A percentile compares a stretch with the other conserved stretches of the same genome.
These are phyloP conservation scores for Excoecaria cochinchinensis DNA, from an alignment of 345 rosid species.

Conservation along the genomic window DNA sequence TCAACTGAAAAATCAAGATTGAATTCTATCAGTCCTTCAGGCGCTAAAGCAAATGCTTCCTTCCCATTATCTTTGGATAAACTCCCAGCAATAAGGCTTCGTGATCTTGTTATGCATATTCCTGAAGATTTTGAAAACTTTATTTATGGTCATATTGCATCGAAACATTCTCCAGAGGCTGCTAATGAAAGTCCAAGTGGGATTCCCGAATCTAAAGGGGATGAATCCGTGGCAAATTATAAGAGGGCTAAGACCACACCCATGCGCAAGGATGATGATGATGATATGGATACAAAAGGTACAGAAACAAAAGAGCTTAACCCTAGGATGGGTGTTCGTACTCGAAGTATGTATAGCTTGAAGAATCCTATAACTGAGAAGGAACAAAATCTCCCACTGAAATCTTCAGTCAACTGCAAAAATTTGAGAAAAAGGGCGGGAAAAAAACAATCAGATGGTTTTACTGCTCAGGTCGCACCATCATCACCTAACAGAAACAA, in stretches of 20 bases:
- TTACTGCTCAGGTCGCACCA: not conserved
- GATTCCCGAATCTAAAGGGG: not conserved
- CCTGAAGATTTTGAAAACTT: slow-evolving; percentile 15
- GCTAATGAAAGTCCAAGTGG: not conserved
- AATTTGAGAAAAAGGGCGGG: not conserved
- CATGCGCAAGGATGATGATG: slow-evolving; percentile 7
- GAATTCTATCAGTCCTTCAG: not conserved
- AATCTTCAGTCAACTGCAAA: not conserved
- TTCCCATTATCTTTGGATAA: slow-evolving; percentile 30
- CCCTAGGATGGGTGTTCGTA: slow-evolving; percentile 30
- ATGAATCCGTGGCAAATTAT: slow-evolving; percentile 5
- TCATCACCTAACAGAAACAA: not conserved
- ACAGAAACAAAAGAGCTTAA: not conserved
- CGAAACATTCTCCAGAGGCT: not conserved
- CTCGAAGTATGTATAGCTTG: slow-evolving; percentile 48
- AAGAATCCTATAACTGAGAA: not conserved
- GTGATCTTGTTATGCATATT: slow-evolving; percentile 33
- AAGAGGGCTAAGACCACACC: slow-evolving; percentile 11
- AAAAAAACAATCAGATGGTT: not conserved
- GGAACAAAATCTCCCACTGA: not conserved
- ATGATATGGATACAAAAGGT: not conserved
- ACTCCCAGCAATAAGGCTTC: slow-evolving; percentile 28
- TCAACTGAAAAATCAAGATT: slow-evolving; percentile 1
- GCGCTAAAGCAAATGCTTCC: slow-evolving; percentile 9
- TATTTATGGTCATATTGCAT: slow-evolving; percentile 22